Conservation (phyloP, 208 protist genomes). For the Polymyxa betae region DNA sequence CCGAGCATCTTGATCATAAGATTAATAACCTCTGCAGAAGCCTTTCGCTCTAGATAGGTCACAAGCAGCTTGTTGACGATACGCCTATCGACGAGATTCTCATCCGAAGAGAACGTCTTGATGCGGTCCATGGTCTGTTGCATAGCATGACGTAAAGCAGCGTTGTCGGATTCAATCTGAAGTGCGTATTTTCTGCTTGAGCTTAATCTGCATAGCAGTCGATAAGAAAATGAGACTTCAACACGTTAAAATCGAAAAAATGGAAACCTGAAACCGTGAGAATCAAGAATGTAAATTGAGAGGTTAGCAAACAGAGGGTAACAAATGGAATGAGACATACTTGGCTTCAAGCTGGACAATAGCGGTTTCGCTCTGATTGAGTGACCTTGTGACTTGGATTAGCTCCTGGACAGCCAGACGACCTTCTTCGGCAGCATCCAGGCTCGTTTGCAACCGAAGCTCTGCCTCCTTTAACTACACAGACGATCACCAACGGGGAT, state of each 20-base stretch:
- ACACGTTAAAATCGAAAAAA: too few relatives aligned
- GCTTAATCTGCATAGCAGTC: neutral
- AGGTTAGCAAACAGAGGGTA: neutral
- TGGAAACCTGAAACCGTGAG: too few relatives aligned
- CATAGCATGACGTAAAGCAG: slow-evolving; percentile 41
- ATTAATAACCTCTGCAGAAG: slow-evolving; percentile 39
- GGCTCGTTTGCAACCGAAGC: neutral
- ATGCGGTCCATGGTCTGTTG: slow-evolving; percentile 54
- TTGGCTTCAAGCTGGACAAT: slow-evolving; percentile 2
- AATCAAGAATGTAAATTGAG: too few relatives aligned
- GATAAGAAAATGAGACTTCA: too few relatives aligned
- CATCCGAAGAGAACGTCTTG: slow-evolving; percentile 48
- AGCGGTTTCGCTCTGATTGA: neutral
- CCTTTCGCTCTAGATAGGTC: slow-evolving; percentile 46
- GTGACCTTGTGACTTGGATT: neutral
- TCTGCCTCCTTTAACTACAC: neutral
- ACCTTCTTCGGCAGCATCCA: neutral
- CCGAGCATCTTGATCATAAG: slow-evolving; percentile 36
- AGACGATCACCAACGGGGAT: neutral
- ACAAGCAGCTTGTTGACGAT: slow-evolving; percentile 54
- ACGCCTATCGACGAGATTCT: slow-evolving; percentile 49
- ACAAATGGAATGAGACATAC: neutral
- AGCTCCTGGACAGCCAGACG: neutral
- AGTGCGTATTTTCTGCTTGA: slow-evolving; percentile 45
- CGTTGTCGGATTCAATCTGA: slow-evolving; percentile 39